A percentile compares a stretch with the other conserved stretches of the same genome.
phyloP scores from a whole-genome alignment of 176 grass and related monocot genomes.

The Tuctoria greenei region DNA sequence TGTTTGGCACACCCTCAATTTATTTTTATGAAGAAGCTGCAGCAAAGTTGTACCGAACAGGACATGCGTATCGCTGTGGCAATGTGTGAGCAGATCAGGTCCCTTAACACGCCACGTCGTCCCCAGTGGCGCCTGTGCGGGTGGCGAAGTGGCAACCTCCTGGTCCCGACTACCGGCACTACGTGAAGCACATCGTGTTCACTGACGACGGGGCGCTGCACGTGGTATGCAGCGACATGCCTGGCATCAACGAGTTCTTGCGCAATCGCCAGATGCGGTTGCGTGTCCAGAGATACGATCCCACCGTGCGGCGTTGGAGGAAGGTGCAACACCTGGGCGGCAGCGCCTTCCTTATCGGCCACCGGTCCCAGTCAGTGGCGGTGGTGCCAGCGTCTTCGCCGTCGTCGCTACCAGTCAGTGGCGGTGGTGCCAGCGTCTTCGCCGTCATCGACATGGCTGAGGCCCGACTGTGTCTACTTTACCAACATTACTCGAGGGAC shows the following conservation, averaged over 20 bases:
- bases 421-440: neutral
- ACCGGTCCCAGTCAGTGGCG: neutral
- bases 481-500: neutral
- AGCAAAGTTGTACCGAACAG: no score
- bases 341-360: neutral
- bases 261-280: neutral
- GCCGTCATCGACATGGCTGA: slow-evolving; percentile 6
- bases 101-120: neutral
- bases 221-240: slow-evolving; percentile 25
- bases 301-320: neutral
- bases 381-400: neutral
- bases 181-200: neutral
- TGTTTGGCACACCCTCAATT: no score
- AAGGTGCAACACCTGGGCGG: slow-evolving; percentile 8
- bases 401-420: neutral
- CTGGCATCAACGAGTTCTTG: neutral
- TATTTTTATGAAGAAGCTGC: no score
- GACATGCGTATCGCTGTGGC: neutral
- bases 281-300: neutral
- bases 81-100: slow-evolving; percentile 10
- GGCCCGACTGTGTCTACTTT: slow-evolving; percentile 24
- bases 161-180: neutral
- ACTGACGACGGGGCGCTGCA: neutral
- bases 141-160: neutral
- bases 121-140: no score